Base-by-base conservation (phyloP, 176 grass and related monocot species). In the Oryza officinalis region DNA sequence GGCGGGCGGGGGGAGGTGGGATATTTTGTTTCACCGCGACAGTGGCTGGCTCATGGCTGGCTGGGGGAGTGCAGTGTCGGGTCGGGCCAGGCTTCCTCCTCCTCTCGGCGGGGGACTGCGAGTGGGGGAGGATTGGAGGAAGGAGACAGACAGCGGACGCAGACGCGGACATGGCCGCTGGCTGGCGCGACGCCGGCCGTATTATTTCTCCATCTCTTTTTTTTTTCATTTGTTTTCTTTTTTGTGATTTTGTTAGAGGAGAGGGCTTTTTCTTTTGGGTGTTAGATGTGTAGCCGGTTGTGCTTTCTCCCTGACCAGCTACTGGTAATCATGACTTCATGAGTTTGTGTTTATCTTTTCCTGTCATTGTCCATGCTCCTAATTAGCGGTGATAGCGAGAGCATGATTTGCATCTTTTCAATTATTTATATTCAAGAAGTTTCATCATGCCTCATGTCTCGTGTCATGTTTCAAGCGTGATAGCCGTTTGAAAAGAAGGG, bases 1-100 rank as follows among this genome's bases (percentile, higher is more conserved):
- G 37, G 37, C 37, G 37, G 37, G 37, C 37, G 5, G 2, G 77
- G 17, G 52, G 3, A 20, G 35, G 6, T 25, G 46, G 59, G 86
- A 83, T 83, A 88, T 88, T 83, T 87, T 68, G 70, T 75, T 75
- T 86, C 78, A 86, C 85, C 46, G 59, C 23, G 40, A 41, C 40
- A 41, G 40, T 41, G 40, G 40, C 40, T 41, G 59, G 76, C 76
- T 14, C n/a, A n/a, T n/a, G 46, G 4, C 44, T 15, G 63, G 5
- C 9, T 27, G 54, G 11, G 7, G 64, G 40, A 8, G 67, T 60
- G 66, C 10, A 10, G 80, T 46, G 83, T 67, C 63, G 63, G 77
- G 83, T 67, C 63, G 63, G 63, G 74, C 11, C 17, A 52, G 49
- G 49, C 15, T 52, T 52, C 49, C 45, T 50, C 50, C 45, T 50